Evolutionary conservation across 192 early-diverging fungal species (phyloP).

Genomic region (Spizellomyces sp.): DNA sequence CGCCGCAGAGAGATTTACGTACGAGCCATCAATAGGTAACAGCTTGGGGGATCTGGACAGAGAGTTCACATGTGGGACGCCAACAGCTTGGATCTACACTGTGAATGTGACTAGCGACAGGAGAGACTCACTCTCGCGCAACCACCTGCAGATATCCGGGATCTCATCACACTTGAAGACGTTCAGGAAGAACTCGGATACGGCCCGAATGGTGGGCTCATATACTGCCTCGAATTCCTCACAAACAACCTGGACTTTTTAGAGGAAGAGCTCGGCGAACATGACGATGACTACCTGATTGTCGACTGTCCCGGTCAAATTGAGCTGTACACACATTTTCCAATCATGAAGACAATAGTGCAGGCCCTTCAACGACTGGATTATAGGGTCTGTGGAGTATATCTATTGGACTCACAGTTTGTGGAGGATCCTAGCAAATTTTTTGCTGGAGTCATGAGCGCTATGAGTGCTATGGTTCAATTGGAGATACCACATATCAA

Average conservation of each 20-base stretch:
- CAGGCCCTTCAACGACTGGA: conserved; percentile 67
- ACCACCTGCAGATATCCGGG: conserved; percentile 75
- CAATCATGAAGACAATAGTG: conserved; percentile 87
- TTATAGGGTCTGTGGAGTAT: conserved; percentile 91
- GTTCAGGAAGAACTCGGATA: conserved; percentile 97
- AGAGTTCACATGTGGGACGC: not conserved
- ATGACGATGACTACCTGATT: conserved; percentile 95
- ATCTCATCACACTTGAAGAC: conserved; percentile 96
- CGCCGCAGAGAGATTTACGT: conserved; percentile 95
- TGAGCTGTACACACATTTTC: conserved; percentile 97
- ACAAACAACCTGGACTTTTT: conserved; percentile 96
- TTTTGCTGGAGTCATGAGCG: conserved; percentile 94
- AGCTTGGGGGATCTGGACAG: not conserved
- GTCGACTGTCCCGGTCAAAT: conserved; percentile 98
- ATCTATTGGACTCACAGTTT: conserved; percentile 92
- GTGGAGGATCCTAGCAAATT: conserved; percentile 95
- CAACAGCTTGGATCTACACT: not conserved
- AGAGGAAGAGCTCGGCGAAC: conserved; percentile 68
- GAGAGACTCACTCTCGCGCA: too few relatives aligned
- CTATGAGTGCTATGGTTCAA: conserved; percentile 94
- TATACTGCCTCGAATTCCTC: conserved; percentile 95
- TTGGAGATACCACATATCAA: conserved; percentile 98
- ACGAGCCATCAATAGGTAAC: conserved; percentile 85
- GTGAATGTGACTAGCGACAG: not conserved
- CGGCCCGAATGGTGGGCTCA: conserved; percentile 96